Base-by-base conservation (phyloP, 176 grass and related monocot species). In the Raddia guianensis region DNA sequence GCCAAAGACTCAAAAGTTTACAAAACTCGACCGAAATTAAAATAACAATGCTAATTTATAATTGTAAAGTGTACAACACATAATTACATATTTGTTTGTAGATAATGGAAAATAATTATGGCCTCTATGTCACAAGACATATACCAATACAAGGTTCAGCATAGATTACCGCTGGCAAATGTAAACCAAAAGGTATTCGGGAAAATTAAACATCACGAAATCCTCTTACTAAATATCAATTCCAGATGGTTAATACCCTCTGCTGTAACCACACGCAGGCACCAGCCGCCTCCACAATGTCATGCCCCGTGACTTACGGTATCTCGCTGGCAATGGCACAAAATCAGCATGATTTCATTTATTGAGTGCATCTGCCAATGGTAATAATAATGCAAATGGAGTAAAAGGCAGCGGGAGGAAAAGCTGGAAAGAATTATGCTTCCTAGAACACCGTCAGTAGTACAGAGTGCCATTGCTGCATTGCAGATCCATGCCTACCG, bases 301-400 rank as follows among this genome's bases (percentile, higher is more conserved):
- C 20, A 42, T 51, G 69, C 62, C 52, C 68, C 35, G 12, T 35
- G 12, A 63, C 11, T 2, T 63, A 14, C 7, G 60, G 72, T 32
- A 72, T 85, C 77, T 16, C 12, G 83, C 73, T 82, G 87, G 83
- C 83, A 73, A 82, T 78, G 59, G 12, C 83, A 73, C 87, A 73
- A 82, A 86, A 77, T 82, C 83, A 82, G 83, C 87, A 89, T 86
- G 87, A 89, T 89, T 78, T 73, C 83, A 89, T 86, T 89, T 89
- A 89, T 86, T 89, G 87, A 78, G 66, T 86, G 87, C 83, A 68
- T 82, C 87, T 86, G 83, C 73, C 83, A 53, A 84, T 72, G 73
- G 68, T 65, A 81, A 81, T 85, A 86, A 81, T 84, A 82, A 72
- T 54, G 87, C 72, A 72, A 72, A 66, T 86, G 87, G 78, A 77